Conservation (phyloP, 179 eudicot species). For the Actinidia polygama region DNA sequence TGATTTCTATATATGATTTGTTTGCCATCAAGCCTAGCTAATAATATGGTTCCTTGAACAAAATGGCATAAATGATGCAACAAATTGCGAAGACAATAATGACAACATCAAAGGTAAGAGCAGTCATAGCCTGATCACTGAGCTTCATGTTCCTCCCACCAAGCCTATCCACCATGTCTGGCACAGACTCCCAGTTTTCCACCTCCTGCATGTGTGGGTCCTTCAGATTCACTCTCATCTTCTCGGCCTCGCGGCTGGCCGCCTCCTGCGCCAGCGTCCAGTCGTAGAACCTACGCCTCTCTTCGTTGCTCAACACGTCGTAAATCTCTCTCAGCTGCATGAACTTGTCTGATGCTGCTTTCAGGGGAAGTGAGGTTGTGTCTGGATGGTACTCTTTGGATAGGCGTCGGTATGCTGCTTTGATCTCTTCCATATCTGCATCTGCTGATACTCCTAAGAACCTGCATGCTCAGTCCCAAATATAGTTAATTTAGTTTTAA, state of each 20-base stretch:
- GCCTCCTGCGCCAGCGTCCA: constrained; percentile 88
- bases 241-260: constrained; percentile 73
- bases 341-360: constrained; percentile 80
- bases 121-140: constrained; percentile 80
- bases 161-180: constrained; percentile 80
- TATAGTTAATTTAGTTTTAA: not conserved
- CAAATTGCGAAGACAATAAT: constrained; percentile 53
- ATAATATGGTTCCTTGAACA: constrained; percentile 66
- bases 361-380: constrained; percentile 79
- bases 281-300: constrained; percentile 72
- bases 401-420: constrained; percentile 68
- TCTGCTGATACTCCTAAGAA: constrained; percentile 71
- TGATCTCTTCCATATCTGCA: constrained; percentile 85
- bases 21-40: not conserved
- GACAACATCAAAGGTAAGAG: constrained; percentile 80
- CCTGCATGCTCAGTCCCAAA: constrained; percentile 53
- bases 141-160: constrained; percentile 72
- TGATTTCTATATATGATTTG: no score
- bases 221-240: constrained; percentile 70
- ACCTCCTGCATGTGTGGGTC: constrained; percentile 67
- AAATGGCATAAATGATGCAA: constrained; percentile 59
- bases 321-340: constrained; percentile 79
- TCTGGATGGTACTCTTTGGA: constrained; percentile 92
- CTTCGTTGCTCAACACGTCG: constrained; percentile 57
- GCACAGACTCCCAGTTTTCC: constrained; percentile 49